These are phyloP conservation scores for Aspergillus avenaceus DNA, from an alignment of 495 filamentous ascomycete species.

Conservation along the genomic window DNA sequence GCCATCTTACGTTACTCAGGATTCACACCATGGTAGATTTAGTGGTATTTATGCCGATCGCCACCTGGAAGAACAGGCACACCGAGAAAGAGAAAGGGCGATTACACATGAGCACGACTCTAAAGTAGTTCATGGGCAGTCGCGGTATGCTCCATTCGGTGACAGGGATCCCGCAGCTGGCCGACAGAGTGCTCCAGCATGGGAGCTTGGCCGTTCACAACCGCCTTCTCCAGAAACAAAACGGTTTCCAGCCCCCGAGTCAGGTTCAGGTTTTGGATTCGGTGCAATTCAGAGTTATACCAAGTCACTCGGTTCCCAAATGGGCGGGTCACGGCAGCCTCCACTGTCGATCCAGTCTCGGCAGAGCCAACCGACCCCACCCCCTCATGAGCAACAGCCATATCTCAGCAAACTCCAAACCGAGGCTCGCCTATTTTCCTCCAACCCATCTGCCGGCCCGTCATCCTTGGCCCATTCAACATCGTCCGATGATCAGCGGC, in stretches of 20 bases:
- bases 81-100: conserved; percentile 34
- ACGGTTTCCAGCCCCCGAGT: conserved; percentile 32
- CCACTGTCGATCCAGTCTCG: conserved; percentile 32
- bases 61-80: conserved; percentile 38
- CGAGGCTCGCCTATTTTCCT: conserved; percentile 26
- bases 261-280: conserved; percentile 35
- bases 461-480: conserved; percentile 23
- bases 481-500: conserved; percentile 34
- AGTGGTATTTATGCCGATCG: conserved; percentile 39
- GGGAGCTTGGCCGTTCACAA: conserved; percentile 39
- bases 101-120: conserved; percentile 27
- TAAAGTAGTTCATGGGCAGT: conserved; percentile 19
- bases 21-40: conserved; percentile 28
- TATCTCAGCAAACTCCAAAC: conserved; percentile 31
- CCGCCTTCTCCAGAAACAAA: conserved; percentile 39
- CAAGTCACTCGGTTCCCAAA: conserved; percentile 42
- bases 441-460: conserved; percentile 21
- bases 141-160: conserved; percentile 31
- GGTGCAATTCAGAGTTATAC: conserved; percentile 47
- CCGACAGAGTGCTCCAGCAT: conserved; percentile 25
- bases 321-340: conserved; percentile 30
- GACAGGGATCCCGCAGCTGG: conserved; percentile 29
- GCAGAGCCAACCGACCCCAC: conserved; percentile 30
- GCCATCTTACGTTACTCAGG: conserved; percentile 27
- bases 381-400: conserved; percentile 32